A percentile compares a stretch with the other conserved stretches of the same genome.
Evolutionary conservation across 306 rosid genomes (phyloP).

Genomic region (Citrullus colocynthis): DNA sequence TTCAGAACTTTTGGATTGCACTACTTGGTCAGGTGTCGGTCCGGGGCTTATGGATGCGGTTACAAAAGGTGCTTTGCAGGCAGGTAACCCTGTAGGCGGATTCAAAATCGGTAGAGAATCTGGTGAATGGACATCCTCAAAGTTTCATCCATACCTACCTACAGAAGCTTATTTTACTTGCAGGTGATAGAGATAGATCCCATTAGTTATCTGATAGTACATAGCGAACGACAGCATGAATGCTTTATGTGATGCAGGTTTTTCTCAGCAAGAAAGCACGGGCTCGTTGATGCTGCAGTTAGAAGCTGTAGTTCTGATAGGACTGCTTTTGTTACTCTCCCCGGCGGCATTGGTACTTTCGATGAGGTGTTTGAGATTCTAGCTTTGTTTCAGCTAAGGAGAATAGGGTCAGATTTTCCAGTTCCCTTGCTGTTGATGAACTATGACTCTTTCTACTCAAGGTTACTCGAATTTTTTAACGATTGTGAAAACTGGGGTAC

Average conservation of each 20-base stretch:
- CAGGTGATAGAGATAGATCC: conserved; percentile 30
- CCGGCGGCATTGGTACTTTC: conserved; percentile 90
- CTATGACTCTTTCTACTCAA: conserved; percentile 67
- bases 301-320: conserved; percentile 43
- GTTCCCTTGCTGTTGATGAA: conserved; percentile 79
- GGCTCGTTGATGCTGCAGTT: conserved; percentile 78
- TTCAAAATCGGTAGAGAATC: conserved; percentile 85
- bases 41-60: conserved; percentile 96
- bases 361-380: conserved; percentile 80
- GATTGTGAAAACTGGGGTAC: conserved; percentile 72
- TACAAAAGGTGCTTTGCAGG: conserved; percentile 65
- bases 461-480: conserved; percentile 53
- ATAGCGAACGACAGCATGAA: not conserved
- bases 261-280: conserved; percentile 96
- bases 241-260: conserved; percentile 40
- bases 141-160: conserved; percentile 65
- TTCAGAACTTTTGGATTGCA: conserved; percentile 70
- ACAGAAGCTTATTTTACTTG: conserved; percentile 70
- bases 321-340: conserved; percentile 74
- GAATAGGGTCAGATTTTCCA: conserved; percentile 72
- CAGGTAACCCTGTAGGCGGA: conserved; percentile 72
- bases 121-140: conserved; percentile 70
- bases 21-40: conserved; percentile 89
- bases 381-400: conserved; percentile 60
- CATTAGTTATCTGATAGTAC: not conserved